Evolutionary conservation across 805 yeast genomes (phyloP).

Genomic region (Saturnispora serradocipensis): DNA sequence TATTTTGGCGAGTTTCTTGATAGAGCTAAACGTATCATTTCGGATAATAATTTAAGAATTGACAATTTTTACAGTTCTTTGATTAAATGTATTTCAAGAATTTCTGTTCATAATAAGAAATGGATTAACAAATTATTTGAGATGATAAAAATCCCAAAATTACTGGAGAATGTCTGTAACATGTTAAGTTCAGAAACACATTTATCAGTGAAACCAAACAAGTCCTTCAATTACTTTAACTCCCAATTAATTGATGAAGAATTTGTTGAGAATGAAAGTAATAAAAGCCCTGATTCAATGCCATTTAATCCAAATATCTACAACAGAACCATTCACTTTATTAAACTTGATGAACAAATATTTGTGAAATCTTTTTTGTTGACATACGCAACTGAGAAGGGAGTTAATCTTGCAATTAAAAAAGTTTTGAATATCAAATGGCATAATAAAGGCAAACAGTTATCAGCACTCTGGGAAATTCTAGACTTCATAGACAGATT

Average conservation of each 20-base stretch:
- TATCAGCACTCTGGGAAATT: conserved; percentile 14
- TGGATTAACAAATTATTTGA: conserved; percentile 3
- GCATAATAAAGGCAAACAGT: not conserved
- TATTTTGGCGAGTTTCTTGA: conserved; percentile 3
- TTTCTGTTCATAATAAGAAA: not conserved
- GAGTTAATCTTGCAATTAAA: conserved; percentile 5
- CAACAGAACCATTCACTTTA: conserved; percentile 4
- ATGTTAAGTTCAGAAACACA: not conserved
- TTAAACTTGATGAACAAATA: conserved; percentile 14
- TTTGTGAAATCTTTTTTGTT: conserved; percentile 9
- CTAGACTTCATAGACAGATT: conserved; percentile 7
- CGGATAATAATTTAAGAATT: not conserved
- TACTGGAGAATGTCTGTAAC: conserved; percentile 3
- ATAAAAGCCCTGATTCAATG: not conserved
- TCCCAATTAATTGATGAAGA: conserved; percentile 8
- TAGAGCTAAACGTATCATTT: not conserved
- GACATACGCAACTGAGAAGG: not conserved
- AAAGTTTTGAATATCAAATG: conserved; percentile 8
- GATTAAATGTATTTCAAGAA: not conserved
- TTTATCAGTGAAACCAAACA: not conserved
- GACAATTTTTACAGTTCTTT: not conserved
- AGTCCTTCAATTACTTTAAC: not conserved
- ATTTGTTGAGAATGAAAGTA: not conserved
- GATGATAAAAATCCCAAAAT: not conserved
- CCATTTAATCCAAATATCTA: conserved; percentile 6